phyloP scores from a whole-genome alignment of 192 early-diverging fungal genomes.

The Coemansia biformis region DNA sequence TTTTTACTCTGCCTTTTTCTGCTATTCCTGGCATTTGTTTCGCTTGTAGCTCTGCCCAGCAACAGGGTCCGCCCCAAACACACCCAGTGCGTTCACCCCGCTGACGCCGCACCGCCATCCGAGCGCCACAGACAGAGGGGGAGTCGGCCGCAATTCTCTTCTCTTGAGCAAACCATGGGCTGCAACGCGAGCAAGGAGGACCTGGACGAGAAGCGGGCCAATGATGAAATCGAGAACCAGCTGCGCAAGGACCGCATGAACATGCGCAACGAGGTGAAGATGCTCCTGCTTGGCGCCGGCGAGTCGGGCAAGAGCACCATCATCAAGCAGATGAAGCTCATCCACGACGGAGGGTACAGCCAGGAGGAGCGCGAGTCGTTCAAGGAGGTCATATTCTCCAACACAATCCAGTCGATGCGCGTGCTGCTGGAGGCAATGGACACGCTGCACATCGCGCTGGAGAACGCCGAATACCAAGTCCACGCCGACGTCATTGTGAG shows the following conservation, averaged over 20 bases:
- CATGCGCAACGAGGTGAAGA: conserved; percentile 53
- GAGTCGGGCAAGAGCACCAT: conserved; percentile 96
- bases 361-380: conserved; percentile 69
- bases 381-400: conserved; percentile 77
- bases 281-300: conserved; percentile 66
- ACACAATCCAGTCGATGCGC: conserved; percentile 78
- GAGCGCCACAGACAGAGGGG: too few species aligned
- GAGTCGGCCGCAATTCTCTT: too few species aligned
- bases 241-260: conserved; percentile 57
- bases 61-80: too few species aligned
- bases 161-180: too few species aligned
- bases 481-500: conserved; percentile 72
- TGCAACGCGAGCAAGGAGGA: conserved; percentile 84
- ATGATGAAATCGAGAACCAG: conserved; percentile 63
- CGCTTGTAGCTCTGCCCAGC: too few species aligned
- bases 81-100: too few species aligned
- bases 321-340: conserved; percentile 97
- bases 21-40: too few species aligned
- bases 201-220: conserved; percentile 72
- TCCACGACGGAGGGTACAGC: conserved; percentile 87
- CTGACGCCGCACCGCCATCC: too few species aligned
- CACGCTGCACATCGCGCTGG: conserved; percentile 56
- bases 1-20: too few species aligned
- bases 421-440: conserved; percentile 66
- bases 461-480: conserved; percentile 62